Conservation (phyloP, 2,329 filamentous ascomycete genomes). For the Neofusicoccum kwambonambiense region DNA sequence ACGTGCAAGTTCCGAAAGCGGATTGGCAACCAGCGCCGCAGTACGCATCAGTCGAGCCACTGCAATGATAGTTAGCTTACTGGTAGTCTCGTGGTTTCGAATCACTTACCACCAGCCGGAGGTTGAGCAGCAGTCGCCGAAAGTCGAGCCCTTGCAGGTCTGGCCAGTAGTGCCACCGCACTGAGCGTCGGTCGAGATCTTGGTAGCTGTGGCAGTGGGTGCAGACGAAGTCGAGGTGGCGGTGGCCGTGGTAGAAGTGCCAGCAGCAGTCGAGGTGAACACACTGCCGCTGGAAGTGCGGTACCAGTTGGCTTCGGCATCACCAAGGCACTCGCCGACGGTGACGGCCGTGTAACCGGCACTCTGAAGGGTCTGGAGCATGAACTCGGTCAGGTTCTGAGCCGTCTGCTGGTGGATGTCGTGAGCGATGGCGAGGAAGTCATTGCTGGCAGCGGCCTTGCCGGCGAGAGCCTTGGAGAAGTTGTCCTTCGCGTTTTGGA, state of each 20-base stretch:
- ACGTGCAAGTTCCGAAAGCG: slow-evolving; percentile 28
- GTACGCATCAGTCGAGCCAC: slow-evolving; percentile 22
- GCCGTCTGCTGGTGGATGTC: slow-evolving; percentile 50
- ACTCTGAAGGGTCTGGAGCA: slow-evolving; percentile 40
- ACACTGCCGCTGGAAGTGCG: slow-evolving; percentile 28
- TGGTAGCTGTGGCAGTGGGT: slow-evolving; percentile 16
- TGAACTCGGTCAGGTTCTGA: slow-evolving; percentile 43
- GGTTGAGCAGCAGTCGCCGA: slow-evolving; percentile 29
- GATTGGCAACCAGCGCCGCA: slow-evolving; percentile 30
- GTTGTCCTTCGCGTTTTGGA: slow-evolving; percentile 54
- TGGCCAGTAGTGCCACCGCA: slow-evolving; percentile 21
- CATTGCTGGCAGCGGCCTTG: slow-evolving; percentile 28
- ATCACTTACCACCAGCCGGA: slow-evolving; percentile 16
- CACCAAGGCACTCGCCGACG: slow-evolving; percentile 49
- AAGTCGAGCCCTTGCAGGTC: slow-evolving; percentile 18
- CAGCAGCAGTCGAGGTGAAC: slow-evolving; percentile 27
- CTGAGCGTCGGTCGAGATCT: slow-evolving; percentile 26
- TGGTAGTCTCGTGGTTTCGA: background rate
- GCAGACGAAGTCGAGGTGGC: slow-evolving; percentile 29
- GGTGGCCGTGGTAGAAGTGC: slow-evolving; percentile 29
- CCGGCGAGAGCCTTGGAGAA: slow-evolving; percentile 49
- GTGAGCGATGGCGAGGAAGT: slow-evolving; percentile 56
- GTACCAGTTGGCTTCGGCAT: slow-evolving; percentile 50
- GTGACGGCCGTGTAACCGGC: slow-evolving; percentile 47
- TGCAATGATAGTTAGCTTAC: background rate